Percentiles rank a stretch among this genome's conserved stretches.
These are phyloP conservation scores for Metschnikowia bowlesiae DNA, from an alignment of 805 yeast species.

Conservation along the genomic window DNA sequence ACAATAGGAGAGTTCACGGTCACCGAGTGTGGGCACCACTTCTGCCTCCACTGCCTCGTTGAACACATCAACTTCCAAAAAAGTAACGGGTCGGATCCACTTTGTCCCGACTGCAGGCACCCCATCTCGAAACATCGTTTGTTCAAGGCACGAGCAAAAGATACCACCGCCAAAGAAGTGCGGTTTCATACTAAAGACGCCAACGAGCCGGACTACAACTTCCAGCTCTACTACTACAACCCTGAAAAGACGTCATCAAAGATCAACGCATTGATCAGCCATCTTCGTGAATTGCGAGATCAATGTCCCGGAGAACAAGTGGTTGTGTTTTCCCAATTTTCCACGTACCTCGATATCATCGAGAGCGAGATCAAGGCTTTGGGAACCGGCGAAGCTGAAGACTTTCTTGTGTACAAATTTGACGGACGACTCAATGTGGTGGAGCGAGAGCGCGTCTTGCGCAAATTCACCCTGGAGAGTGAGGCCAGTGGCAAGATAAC, in stretches of 20 bases:
- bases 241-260: slow-evolving; percentile 65
- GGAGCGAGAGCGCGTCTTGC: slow-evolving; percentile 59
- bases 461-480: slow-evolving; percentile 42
- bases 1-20: slow-evolving; percentile 50
- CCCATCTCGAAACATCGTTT: slow-evolving; percentile 47
- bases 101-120: slow-evolving; percentile 77
- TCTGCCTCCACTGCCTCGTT: slow-evolving; percentile 66
- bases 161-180: slow-evolving; percentile 23
- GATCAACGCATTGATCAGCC: slow-evolving; percentile 60
- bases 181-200: slow-evolving; percentile 26
- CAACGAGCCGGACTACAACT: slow-evolving; percentile 22
- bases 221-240: slow-evolving; percentile 40
- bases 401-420: slow-evolving; percentile 60
- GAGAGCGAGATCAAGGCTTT: slow-evolving; percentile 49
- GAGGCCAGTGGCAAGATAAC: slow-evolving; percentile 31
- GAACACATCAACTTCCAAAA: slow-evolving; percentile 72
- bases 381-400: slow-evolving; percentile 29
- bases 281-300: slow-evolving; percentile 49
- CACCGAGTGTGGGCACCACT: slow-evolving; percentile 77
- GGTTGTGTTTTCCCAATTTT: slow-evolving; percentile 88
- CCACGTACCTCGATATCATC: slow-evolving; percentile 73
- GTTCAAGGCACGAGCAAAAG: slow-evolving; percentile 36
- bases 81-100: slow-evolving; percentile 37
- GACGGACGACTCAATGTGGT: slow-evolving; percentile 74
- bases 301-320: slow-evolving; percentile 64